phyloP scores from a whole-genome alignment of 257 asterid species.

The Nyctanthes arbortristis region DNA sequence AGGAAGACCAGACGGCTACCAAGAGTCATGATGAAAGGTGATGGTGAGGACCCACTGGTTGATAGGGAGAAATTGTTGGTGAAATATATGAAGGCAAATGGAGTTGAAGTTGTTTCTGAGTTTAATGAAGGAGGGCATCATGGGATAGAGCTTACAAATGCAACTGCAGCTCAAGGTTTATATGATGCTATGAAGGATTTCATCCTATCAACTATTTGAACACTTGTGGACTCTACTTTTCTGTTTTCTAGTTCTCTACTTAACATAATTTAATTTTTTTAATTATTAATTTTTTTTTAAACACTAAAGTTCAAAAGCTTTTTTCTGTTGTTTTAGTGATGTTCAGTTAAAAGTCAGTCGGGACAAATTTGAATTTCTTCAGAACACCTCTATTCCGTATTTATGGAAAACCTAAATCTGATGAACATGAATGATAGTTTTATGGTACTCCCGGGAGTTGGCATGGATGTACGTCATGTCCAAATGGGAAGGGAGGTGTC shows the following conservation, averaged over 20 bases:
- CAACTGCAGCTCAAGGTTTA: constrained; percentile 41
- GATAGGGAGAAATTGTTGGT: constrained; percentile 68
- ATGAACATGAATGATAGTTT: too few species aligned
- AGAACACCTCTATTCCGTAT: too few species aligned
- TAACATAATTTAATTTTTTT: too few species aligned
- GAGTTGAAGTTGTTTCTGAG: constrained; percentile 50
- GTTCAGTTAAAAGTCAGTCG: too few species aligned
- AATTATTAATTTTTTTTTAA: too few species aligned
- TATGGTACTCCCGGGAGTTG: too few species aligned
- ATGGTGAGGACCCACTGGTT: constrained; percentile 51
- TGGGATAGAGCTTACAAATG: constrained; percentile 56
- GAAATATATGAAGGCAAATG: constrained; percentile 48
- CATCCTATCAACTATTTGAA: constrained; percentile 17
- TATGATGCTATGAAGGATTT: constrained; percentile 43
- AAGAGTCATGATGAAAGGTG: constrained; percentile 51
- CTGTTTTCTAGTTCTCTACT: not conserved
- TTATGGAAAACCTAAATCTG: too few species aligned
- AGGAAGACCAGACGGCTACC: constrained; percentile 51
- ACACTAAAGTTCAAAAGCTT: too few species aligned
- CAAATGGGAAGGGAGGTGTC: too few species aligned
- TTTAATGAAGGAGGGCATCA: constrained; percentile 57
- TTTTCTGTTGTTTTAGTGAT: too few species aligned
- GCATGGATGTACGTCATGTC: too few species aligned
- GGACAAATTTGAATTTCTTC: too few species aligned
- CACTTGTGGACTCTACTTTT: not conserved